Percentiles rank a stretch among this genome's conserved stretches.
Evolutionary conservation across 805 yeast species (phyloP).

Genomic region (Yarrowia divulgata): DNA sequence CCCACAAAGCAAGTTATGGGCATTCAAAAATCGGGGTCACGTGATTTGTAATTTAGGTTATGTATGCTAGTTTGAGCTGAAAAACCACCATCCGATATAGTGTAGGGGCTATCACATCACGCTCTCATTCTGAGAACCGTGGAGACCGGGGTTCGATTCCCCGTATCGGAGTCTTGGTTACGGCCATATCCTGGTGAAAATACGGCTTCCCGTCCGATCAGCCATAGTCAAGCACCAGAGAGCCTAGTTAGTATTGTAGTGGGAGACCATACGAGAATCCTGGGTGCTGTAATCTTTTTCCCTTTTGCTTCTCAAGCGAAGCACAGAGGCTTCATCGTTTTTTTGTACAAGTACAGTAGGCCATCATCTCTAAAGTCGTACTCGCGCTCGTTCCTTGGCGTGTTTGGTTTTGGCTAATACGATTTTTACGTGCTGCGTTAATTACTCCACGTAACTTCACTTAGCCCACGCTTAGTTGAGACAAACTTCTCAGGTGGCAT

Average conservation of each 20-base stretch:
- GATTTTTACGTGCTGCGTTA: not conserved
- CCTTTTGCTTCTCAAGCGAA: too few relatives aligned
- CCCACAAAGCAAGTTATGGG: too few relatives aligned
- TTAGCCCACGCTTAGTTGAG: slow-evolving; percentile 21
- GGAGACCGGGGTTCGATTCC: slow-evolving; percentile 40
- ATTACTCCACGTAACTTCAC: slow-evolving; percentile 5
- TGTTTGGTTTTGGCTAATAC: not conserved
- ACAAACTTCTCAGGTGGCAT: slow-evolving; percentile 21
- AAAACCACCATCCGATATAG: slow-evolving; percentile 20
- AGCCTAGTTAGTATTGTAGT: slow-evolving; percentile 38
- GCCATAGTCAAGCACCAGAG: slow-evolving; percentile 38
- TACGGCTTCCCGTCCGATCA: slow-evolving; percentile 39
- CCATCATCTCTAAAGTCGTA: too few relatives aligned
- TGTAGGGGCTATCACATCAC: slow-evolving; percentile 39
- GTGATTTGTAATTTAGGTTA: not conserved
- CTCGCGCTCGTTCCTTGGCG: too few relatives aligned
- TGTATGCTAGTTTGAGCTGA: not conserved
- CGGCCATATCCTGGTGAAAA: slow-evolving; percentile 39
- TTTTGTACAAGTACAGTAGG: too few relatives aligned
- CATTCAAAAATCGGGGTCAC: not conserved
- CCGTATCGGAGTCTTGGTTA: slow-evolving; percentile 38
- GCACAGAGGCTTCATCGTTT: too few relatives aligned
- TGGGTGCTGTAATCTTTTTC: slow-evolving; percentile 33
- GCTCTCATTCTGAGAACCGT: slow-evolving; percentile 36
- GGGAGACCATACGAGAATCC: slow-evolving; percentile 39